These are phyloP conservation scores for Eucalyptus erythrocorys DNA, from an alignment of 345 rosid genomes.

Conservation along the genomic window DNA sequence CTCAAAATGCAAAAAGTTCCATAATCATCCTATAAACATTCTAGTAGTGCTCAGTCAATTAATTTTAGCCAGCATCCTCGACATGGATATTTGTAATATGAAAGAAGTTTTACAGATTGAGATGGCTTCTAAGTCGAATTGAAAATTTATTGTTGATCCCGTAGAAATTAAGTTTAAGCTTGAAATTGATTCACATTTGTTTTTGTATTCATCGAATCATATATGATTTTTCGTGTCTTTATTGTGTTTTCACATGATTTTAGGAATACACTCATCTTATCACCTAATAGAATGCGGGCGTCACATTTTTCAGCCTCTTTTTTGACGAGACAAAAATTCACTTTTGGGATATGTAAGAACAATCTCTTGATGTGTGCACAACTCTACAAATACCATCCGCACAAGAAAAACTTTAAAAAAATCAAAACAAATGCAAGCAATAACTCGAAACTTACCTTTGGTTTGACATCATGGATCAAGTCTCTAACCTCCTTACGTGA, in stretches of 20 bases:
- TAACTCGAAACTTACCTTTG: conserved; percentile 49
- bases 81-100: not conserved
- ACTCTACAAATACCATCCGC: conserved; percentile 87
- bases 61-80: not conserved
- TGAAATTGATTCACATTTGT: too few species aligned
- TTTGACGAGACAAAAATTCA: not conserved
- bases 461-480: conserved; percentile 57
- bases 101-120: not conserved
- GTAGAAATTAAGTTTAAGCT: too few species aligned
- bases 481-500: conserved; percentile 70
- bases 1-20: not conserved
- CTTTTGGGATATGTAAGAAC: conserved; percentile 58
- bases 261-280: too few species aligned
- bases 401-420: not conserved
- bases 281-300: too few species aligned
- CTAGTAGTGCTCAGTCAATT: not conserved
- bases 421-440: not conserved
- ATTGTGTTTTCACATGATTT: too few species aligned
- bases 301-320: too few species aligned
- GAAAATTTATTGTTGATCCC: not conserved
- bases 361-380: conserved; percentile 70
- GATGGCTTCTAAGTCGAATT: not conserved
- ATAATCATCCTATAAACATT: not conserved
- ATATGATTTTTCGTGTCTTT: too few species aligned
- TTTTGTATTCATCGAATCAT: too few species aligned